These are phyloP conservation scores for Aspergillus cejpii DNA, from an alignment of 2,329 filamentous ascomycete genomes.

Conservation along the genomic window DNA sequence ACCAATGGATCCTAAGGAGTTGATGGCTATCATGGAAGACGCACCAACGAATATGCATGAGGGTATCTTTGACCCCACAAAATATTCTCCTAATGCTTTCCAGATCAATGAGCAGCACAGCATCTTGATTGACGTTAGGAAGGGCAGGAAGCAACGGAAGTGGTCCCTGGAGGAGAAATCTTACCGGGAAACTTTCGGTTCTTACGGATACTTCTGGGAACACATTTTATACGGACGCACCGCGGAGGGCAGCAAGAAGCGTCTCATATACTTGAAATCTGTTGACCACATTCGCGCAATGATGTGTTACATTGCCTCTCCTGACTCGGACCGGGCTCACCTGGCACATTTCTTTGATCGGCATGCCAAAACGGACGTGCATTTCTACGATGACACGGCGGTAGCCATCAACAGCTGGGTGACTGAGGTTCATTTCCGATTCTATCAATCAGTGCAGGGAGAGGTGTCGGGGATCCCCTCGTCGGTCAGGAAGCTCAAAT, in stretches of 20 bases:
- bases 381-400: conserved; percentile 23
- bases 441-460: conserved; percentile 7
- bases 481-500: conserved; percentile 4
- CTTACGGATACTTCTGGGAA: no score
- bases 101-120: neutral
- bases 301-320: conserved; percentile 11
- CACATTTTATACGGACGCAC: no score
- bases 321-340: conserved; percentile 6
- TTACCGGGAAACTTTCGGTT: neutral
- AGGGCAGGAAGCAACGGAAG: conserved; percentile 2
- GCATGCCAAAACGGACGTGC: conserved; percentile 13
- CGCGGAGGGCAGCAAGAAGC: conserved; percentile 4
- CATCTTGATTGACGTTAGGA: conserved; percentile 2
- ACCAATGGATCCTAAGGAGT: neutral
- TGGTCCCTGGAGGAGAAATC: conserved; percentile 1
- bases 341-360: conserved; percentile 20
- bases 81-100: neutral
- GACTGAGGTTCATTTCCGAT: conserved; percentile 28
- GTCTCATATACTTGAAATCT: conserved; percentile 9
- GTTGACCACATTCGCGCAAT: conserved; percentile 3
- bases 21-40: no score
- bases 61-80: no score
- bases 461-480: no score
- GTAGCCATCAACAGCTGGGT: conserved; percentile 23
- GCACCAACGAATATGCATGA: no score